Conservation (phyloP, 805 yeast genomes). For the Schwanniomyces pseudopolymorphus region DNA sequence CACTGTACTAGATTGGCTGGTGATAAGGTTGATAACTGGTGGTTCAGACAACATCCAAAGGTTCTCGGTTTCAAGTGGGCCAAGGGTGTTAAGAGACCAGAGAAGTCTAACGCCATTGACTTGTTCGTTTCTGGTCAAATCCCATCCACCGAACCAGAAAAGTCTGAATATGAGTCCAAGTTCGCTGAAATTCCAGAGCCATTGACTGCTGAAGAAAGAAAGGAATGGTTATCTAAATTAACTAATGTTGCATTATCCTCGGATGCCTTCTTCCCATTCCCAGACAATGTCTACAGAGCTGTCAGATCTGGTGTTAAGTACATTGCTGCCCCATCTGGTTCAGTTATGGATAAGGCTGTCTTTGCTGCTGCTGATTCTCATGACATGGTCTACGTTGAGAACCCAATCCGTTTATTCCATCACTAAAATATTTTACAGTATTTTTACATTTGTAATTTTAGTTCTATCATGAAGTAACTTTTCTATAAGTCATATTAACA, state of each 20-base stretch:
- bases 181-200: constrained; percentile 84
- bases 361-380: constrained; percentile 92
- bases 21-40: constrained; percentile 99
- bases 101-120: constrained; percentile 97
- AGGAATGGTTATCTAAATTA: constrained; percentile 81
- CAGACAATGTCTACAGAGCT: constrained; percentile 98
- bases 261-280: constrained; percentile 99
- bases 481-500: constrained; percentile 1
- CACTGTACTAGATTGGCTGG: constrained; percentile 99
- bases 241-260: constrained; percentile 88
- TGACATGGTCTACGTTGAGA: constrained; percentile 90
- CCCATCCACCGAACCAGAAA: constrained; percentile 90
- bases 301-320: constrained; percentile 94
- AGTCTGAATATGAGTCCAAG: constrained; percentile 86
- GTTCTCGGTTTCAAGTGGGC: constrained; percentile 96
- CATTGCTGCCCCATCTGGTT: constrained; percentile 96
- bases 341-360: constrained; percentile 96
- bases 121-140: constrained; percentile 88
- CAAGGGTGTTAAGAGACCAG: constrained; percentile 97
- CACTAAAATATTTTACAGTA: constrained; percentile 49
- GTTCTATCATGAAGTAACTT: constrained; percentile 1
- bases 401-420: constrained; percentile 97
- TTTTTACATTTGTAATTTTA: constrained; percentile 2
- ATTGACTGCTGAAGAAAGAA: constrained; percentile 76
- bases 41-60: constrained; percentile 98